These are phyloP conservation scores for Arthroderma sp. DNA, from an alignment of 2,329 filamentous ascomycete species.

Conservation along the genomic window DNA sequence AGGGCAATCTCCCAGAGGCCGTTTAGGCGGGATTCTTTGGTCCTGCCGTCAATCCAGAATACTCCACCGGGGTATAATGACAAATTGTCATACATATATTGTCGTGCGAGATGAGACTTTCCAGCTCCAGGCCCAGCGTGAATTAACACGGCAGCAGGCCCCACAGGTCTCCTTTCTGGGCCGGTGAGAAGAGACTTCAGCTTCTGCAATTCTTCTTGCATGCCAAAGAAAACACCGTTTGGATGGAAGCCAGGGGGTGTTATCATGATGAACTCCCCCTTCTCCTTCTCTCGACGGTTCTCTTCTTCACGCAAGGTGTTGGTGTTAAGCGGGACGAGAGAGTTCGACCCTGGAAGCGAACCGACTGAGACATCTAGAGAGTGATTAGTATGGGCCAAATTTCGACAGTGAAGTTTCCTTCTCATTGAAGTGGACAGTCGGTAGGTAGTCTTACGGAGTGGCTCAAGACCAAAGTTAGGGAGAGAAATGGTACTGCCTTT, in stretches of 20 bases:
- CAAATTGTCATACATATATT: conserved; percentile 52
- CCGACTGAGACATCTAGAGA: neutral
- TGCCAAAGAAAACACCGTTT: conserved; percentile 51
- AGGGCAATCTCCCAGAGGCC: conserved; percentile 55
- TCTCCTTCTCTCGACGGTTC: neutral
- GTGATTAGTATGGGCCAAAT: neutral
- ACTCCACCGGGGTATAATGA: conserved; percentile 51
- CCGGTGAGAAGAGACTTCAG: conserved; percentile 50
- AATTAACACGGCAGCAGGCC: conserved; percentile 51
- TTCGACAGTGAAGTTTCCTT: neutral
- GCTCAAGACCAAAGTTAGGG: too few species aligned
- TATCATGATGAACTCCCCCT: conserved; percentile 20
- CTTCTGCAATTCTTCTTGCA: conserved; percentile 43
- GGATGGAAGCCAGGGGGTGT: conserved; percentile 47
- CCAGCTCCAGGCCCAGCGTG: conserved; percentile 53
- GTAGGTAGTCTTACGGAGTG: too few species aligned
- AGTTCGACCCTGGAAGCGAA: neutral
- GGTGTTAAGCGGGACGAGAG: too few species aligned
- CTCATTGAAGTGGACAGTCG: neutral
- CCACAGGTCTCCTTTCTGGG: conserved; percentile 41
- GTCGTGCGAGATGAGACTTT: conserved; percentile 54
- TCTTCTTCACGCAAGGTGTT: too few species aligned
- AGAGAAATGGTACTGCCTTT: too few species aligned
- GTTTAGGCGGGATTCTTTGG: conserved; percentile 43
- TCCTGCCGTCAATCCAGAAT: conserved; percentile 57